These are phyloP conservation scores for Alternaria dauci DNA, from an alignment of 2,329 filamentous ascomycete genomes.

Conservation along the genomic window DNA sequence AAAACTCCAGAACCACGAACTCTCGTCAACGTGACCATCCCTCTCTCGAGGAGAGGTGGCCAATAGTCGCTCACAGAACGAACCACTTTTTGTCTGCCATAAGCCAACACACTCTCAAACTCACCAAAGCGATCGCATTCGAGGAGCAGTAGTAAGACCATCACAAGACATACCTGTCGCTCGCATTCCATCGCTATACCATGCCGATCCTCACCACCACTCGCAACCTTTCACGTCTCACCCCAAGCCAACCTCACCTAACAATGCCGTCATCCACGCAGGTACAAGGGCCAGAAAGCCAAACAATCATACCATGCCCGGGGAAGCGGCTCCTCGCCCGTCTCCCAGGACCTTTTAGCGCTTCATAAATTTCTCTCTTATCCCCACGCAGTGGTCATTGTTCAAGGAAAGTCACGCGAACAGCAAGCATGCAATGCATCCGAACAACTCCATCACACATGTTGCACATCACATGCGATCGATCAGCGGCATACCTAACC, in stretches of 20 bases:
- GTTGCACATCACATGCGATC: background rate
- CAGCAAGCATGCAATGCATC: background rate
- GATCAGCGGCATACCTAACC: background rate
- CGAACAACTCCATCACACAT: background rate
- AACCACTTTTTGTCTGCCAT: background rate
- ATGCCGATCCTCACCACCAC: background rate
- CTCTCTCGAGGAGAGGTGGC: background rate
- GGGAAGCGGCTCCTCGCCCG: background rate
- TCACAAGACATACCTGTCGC: background rate
- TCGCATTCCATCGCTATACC: background rate
- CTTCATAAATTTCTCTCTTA: background rate
- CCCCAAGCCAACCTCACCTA: background rate
- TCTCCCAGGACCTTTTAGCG: background rate
- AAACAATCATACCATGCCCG: background rate
- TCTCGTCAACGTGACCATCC: background rate
- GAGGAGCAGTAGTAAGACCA: background rate
- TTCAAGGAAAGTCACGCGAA: slow-evolving; percentile 1
- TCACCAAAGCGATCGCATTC: background rate
- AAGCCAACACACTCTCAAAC: background rate
- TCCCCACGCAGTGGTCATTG: background rate
- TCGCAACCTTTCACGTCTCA: background rate
- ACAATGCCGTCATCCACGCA: background rate
- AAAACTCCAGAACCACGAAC: background rate
- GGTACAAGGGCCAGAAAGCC: background rate
- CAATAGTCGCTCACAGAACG: background rate